phyloP scores from a whole-genome alignment of 2,329 filamentous ascomycete species.

The Pleurostoma richardsiae region DNA sequence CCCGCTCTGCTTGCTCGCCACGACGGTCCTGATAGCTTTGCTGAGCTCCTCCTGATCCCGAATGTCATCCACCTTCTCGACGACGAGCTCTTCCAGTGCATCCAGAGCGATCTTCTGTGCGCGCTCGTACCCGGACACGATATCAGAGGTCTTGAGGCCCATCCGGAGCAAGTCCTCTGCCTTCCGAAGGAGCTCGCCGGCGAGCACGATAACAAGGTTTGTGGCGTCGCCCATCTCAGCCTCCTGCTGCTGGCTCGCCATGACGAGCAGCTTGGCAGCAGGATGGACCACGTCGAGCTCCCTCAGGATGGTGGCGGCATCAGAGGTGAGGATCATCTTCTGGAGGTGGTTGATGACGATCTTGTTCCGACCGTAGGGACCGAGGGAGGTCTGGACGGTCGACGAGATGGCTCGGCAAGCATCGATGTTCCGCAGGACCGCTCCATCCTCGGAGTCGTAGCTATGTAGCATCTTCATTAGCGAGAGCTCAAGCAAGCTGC shows the following conservation, averaged over 20 bases:
- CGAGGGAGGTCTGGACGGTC: slow-evolving; percentile 94
- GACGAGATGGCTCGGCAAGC: slow-evolving; percentile 93
- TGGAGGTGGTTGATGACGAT: slow-evolving; percentile 99
- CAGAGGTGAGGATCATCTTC: slow-evolving; percentile 99
- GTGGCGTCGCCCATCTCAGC: slow-evolving; percentile 98
- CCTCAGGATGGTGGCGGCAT: slow-evolving; percentile 93
- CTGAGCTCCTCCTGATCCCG: slow-evolving; percentile 75
- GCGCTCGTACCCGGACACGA: slow-evolving; percentile 92
- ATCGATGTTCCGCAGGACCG: slow-evolving; percentile 96
- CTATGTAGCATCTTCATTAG: slow-evolving; percentile 39
- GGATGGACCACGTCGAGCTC: slow-evolving; percentile 98
- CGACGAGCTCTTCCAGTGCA: slow-evolving; percentile 77
- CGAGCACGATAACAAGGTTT: slow-evolving; percentile 93
- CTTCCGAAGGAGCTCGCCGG: slow-evolving; percentile 92
- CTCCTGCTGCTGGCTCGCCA: slow-evolving; percentile 99
- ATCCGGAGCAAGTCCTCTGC: slow-evolving; percentile 94
- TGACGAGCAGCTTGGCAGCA: slow-evolving; percentile 93
- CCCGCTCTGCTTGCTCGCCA: slow-evolving; percentile 94
- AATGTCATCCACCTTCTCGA: slow-evolving; percentile 87
- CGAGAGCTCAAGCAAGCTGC: slow-evolving; percentile 6
- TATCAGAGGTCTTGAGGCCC: slow-evolving; percentile 98
- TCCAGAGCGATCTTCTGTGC: slow-evolving; percentile 85
- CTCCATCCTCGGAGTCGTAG: slow-evolving; percentile 98
- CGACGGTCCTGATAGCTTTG: slow-evolving; percentile 93
- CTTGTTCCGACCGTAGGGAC: slow-evolving; percentile 97